Evolutionary conservation across 2,329 filamentous ascomycete species (phyloP).

Genomic region (Calycina marina): DNA sequence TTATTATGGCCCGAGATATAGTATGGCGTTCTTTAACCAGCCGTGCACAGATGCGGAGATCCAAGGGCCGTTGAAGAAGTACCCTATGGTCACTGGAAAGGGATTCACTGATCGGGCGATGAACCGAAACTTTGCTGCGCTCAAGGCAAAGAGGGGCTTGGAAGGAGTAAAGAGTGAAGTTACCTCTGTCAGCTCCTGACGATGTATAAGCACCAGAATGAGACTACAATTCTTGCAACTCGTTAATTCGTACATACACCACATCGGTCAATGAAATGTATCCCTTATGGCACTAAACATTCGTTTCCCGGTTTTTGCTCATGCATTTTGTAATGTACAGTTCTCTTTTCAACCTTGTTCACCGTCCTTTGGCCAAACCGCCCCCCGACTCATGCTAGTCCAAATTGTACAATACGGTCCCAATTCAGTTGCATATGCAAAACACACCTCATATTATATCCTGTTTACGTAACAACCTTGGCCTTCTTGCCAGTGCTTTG

Average conservation of each 20-base stretch:
- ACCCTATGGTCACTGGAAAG: constrained; percentile 42
- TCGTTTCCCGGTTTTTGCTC: too few relatives aligned
- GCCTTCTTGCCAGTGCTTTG: constrained; percentile 34
- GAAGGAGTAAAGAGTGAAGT: constrained; percentile 3
- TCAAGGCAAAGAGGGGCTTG: constrained; percentile 32
- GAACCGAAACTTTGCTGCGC: constrained; percentile 37
- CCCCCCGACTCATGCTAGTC: neutral
- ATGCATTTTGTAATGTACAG: too few relatives aligned
- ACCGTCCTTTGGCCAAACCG: too few relatives aligned
- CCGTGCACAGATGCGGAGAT: constrained; percentile 42
- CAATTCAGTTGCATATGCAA: too few relatives aligned
- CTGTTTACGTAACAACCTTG: constrained; percentile 7
- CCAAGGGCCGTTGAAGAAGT: constrained; percentile 47
- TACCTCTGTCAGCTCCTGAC: neutral
- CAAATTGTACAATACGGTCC: too few relatives aligned
- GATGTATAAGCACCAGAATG: too few relatives aligned
- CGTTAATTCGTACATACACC: too few relatives aligned
- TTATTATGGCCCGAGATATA: constrained; percentile 46
- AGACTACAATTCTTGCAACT: too few relatives aligned
- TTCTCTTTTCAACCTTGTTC: too few relatives aligned
- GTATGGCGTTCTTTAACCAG: constrained; percentile 54
- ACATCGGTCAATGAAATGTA: too few relatives aligned
- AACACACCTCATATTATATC: neutral
- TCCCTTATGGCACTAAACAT: too few relatives aligned
- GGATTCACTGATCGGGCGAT: constrained; percentile 44